phyloP scores from a whole-genome alignment of 208 protist species.

The Spongospora subterranea region DNA sequence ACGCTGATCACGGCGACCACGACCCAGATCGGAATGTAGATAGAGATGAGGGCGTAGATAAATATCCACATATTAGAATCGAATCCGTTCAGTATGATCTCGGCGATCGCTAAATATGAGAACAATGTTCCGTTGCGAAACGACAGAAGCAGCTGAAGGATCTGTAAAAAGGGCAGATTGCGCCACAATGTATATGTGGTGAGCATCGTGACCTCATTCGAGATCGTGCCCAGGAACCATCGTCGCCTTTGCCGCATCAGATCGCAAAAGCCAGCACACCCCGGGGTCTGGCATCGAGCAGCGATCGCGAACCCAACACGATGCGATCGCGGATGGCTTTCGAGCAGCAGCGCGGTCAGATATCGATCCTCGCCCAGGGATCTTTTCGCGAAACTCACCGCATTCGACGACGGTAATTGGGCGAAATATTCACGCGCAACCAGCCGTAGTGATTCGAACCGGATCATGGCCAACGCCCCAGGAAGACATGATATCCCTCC shows the following conservation, averaged over 20 bases:
- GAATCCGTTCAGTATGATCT: neutral
- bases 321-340: constrained; percentile 19
- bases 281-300: constrained; percentile 23
- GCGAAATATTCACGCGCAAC: constrained; percentile 16
- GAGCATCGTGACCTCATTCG: neutral
- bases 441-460: constrained; percentile 47
- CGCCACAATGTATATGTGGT: neutral
- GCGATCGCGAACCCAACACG: neutral
- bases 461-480: constrained; percentile 28
- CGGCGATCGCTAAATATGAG: neutral
- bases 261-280: neutral
- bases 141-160: constrained; percentile 30
- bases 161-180: neutral
- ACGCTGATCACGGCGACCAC: neutral
- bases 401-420: neutral
- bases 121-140: constrained; percentile 2
- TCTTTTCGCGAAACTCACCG: constrained; percentile 21
- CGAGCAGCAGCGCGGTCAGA: constrained; percentile 17
- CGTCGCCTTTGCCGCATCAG: constrained; percentile 34
- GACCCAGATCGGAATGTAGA: constrained; percentile 50
- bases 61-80: neutral
- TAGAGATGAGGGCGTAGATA: neutral
- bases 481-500: constrained; percentile 23
- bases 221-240: constrained; percentile 36
- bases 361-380: constrained; percentile 34